Evolutionary conservation across 495 filamentous ascomycete species (phyloP), one percentile per base, ranked within the genome.

Genomic region (Clavariopsis aquatica): DNA sequence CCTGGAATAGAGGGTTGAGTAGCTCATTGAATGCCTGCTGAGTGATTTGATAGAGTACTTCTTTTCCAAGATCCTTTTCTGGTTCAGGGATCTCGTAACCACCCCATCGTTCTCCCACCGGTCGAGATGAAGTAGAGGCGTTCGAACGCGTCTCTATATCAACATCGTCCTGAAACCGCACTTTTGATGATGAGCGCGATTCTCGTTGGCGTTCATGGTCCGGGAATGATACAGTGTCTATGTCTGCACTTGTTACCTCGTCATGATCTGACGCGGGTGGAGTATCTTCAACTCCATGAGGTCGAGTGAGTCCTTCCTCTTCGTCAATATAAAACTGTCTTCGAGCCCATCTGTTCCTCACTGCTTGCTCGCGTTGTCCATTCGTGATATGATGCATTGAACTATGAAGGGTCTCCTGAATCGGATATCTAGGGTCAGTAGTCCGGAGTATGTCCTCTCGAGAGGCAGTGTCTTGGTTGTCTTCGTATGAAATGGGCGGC

Each of bases 1-100:
- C 79, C 66, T 87, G 86, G 78, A 98, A 98, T 0, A 98, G 78
- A 10, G 85, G 79, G 72, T 96, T 90, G 5, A 98, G 83, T 3
- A 98, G 78, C 73, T 98, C 92, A 71, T 97, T 96, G 74, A 96
- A 88, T 0, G 89, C 91, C 71, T 96, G 87, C 70, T 96, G 91
- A 0, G 89, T 90, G 19, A 93, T 86, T 71, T 96, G 90, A 70
- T 94, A 96, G 7, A 98, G 78, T 17, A 96, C 85, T 70, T 98
- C 94, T 65, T 89, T 91, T 29, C 91, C 91, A 8, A 89, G 84
- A 70, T 96, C 92, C 66, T 79, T 81, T 69, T 96, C 93, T 17
- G 86, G 85, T 52, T 91, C 89, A 9, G 90, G 89, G 13, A 91
- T 87, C 64, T 92, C 90, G 69, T 90, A 89, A 9, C 86, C 90